phyloP scores from a whole-genome alignment of 2,329 filamentous ascomycete genomes.

The Neocatenulostroma microsporum region DNA sequence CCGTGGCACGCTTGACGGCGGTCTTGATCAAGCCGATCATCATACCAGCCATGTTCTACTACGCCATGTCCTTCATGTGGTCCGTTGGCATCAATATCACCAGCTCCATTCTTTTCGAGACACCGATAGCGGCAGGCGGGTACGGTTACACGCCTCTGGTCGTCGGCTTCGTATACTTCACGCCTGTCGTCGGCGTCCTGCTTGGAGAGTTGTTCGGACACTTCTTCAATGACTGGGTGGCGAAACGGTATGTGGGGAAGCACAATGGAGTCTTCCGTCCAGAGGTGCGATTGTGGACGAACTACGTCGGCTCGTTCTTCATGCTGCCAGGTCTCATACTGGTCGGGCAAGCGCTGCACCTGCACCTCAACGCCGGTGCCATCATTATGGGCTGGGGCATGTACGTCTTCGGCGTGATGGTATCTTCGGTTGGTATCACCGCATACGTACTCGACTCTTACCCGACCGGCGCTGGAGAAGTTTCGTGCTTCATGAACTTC shows the following conservation, averaged over 20 bases:
- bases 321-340: conserved; percentile 7
- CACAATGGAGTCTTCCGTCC: neutral
- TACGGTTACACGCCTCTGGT: conserved; percentile 4
- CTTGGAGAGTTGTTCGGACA: conserved; percentile 24
- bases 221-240: conserved; percentile 23
- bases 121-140: conserved; percentile 14
- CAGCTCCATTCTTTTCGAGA: conserved; percentile 16
- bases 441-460: conserved; percentile 7
- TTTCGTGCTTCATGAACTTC: conserved; percentile 6
- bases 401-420: conserved; percentile 6
- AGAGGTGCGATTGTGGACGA: conserved; percentile 5
- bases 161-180: conserved; percentile 20
- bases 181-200: conserved; percentile 21
- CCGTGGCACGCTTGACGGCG: neutral
- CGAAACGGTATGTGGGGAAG: conserved; percentile 1
- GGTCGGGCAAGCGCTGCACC: conserved; percentile 7
- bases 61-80: conserved; percentile 16
- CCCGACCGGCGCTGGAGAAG: conserved; percentile 3
- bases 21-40: neutral
- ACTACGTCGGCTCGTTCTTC: conserved; percentile 13
- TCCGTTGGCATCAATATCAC: conserved; percentile 21
- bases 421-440: conserved; percentile 1
- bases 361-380: conserved; percentile 2
- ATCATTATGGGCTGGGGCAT: conserved; percentile 10
- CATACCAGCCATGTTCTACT: neutral